Conservation (phyloP, 164 flowering plant genomes). For the Cinnamomum micranthum region DNA sequence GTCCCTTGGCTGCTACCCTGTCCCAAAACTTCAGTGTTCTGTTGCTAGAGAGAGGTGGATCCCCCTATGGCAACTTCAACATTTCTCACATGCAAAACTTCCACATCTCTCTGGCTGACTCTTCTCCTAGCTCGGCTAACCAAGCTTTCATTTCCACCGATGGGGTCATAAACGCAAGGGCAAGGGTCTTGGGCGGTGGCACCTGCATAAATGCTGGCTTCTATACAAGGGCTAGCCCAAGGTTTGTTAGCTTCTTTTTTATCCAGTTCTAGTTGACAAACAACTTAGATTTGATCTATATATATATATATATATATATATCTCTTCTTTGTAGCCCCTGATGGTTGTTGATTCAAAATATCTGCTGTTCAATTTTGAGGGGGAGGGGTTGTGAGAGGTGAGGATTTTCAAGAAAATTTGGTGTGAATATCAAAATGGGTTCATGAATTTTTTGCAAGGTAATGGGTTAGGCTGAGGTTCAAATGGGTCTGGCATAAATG, state of each 20-base stretch:
- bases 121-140: constrained; percentile 63
- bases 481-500: too few relatives aligned
- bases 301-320: too few relatives aligned
- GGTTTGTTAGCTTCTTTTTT: constrained; percentile 24
- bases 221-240: constrained; percentile 74
- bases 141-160: constrained; percentile 85
- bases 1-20: constrained; percentile 90
- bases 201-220: constrained; percentile 91
- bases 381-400: too few relatives aligned
- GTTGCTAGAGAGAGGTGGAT: constrained; percentile 84
- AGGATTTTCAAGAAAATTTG: too few relatives aligned
- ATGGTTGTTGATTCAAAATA: too few relatives aligned
- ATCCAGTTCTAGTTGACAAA: too few relatives aligned
- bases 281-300: too few relatives aligned
- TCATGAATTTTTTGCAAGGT: too few relatives aligned
- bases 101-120: constrained; percentile 67
- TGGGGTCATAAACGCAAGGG: constrained; percentile 86
- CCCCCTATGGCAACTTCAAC: constrained; percentile 58
- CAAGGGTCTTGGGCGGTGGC: constrained; percentile 89
- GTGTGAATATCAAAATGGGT: too few relatives aligned
- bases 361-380: too few relatives aligned
- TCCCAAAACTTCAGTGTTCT: constrained; percentile 76
- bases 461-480: too few relatives aligned
- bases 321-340: too few relatives aligned
- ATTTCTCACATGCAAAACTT: constrained; percentile 64